phyloP scores from a whole-genome alignment of 352 stramenopile genomes.

The Phytopythium montanum region DNA sequence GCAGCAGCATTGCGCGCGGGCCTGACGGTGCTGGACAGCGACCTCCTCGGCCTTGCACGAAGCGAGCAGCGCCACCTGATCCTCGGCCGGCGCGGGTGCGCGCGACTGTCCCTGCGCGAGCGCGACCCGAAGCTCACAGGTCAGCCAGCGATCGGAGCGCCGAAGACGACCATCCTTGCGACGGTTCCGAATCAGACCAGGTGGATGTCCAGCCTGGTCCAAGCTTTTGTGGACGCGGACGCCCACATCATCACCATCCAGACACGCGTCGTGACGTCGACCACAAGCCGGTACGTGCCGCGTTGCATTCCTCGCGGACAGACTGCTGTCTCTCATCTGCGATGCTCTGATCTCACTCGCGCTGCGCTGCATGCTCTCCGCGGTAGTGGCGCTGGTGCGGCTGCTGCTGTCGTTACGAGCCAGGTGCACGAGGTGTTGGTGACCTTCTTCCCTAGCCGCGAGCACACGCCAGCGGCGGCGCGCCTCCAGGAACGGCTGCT shows the following conservation, averaged over 20 bases:
- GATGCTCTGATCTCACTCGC: too few species aligned
- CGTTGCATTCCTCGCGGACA: too few species aligned
- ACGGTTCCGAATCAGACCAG: neutral
- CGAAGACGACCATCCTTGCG: neutral
- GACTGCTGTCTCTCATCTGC: too few species aligned
- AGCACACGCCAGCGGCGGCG: too few species aligned
- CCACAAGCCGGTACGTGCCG: neutral
- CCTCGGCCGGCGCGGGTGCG: neutral
- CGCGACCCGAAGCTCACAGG: too few species aligned
- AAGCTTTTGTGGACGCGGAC: neutral
- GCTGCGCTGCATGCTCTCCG: too few species aligned
- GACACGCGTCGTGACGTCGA: neutral
- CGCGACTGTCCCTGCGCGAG: neutral
- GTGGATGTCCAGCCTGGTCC: neutral
- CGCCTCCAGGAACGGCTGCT: too few species aligned
- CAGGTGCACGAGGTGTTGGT: too few species aligned
- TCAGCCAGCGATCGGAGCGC: neutral
- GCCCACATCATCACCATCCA: neutral
- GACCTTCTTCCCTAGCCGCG: too few species aligned
- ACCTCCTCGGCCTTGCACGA: neutral
- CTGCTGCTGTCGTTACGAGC: too few species aligned
- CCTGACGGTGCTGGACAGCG: neutral
- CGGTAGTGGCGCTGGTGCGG: too few species aligned
- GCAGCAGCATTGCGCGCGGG: neutral
- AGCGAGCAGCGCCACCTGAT: neutral